Base-by-base conservation (phyloP, 2,329 filamentous ascomycete species). In the Trichoderma arundinaceum region DNA sequence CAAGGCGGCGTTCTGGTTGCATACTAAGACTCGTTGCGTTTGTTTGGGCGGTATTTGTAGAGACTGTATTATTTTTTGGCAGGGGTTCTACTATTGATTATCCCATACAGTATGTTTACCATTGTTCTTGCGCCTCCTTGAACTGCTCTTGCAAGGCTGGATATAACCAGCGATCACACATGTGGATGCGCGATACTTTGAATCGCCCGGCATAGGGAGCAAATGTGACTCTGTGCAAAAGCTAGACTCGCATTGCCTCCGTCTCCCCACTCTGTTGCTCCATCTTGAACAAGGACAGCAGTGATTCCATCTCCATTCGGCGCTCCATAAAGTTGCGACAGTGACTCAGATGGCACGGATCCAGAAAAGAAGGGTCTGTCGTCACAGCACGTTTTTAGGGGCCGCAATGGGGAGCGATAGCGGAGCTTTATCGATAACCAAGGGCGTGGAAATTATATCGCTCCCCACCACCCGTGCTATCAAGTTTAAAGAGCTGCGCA, bases 1-100 rank as follows among this genome's bases (percentile, higher is more conserved):
- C 61, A 67, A 60, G 67, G 59, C 56, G 70, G 74, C 70, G 73
- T 72, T 75, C 58, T 65, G 65, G 70, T 68, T 72, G 70, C 68
- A 70, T 70, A 69, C 67, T 68, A 66, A 65, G 60, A 66, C 68
- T 68, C 22, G 46, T 69, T 68, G 69, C 66, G 69, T 68, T 71
- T 72, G 68, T 71, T 70, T 72, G 72, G 70, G 72, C 69, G 71
- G 67, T 66, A 64, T 58, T 54, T 52, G 65, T 65, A 67, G 65
- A 64, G 63, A 53, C 54, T 68, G 35, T 65, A 62, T 65, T 65
- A 57, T 61, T 61, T 65, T 52, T 64, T 53, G 32, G 10, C 7
- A 10, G 35, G 35, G 59, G 38, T 57, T 56, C 51, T 51, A 38
- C 43, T 58, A 58, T 59, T 61, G 32, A 60, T 62, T 57, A 61